Conservation (phyloP, 441 rosid genomes). For the Capsella rubella region DNA sequence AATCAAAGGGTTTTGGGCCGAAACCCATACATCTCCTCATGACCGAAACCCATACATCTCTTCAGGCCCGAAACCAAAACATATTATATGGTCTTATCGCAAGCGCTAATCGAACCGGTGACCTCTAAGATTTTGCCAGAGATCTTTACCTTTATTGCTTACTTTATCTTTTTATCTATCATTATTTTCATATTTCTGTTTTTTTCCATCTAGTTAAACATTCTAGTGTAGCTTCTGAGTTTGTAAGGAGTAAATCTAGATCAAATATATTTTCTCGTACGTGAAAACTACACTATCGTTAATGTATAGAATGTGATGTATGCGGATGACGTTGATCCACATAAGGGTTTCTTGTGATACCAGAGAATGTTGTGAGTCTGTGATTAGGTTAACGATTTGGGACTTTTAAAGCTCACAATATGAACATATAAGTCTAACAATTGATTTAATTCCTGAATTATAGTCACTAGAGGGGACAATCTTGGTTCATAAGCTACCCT, state of each 20-base stretch:
- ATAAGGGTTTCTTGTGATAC: slow-evolving; percentile 49
- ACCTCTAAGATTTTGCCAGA: no score
- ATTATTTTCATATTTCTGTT: no score
- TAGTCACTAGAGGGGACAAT: slow-evolving; percentile 41
- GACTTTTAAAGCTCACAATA: slow-evolving; percentile 45
- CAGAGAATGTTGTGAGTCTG: slow-evolving; percentile 45
- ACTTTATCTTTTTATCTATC: no score
- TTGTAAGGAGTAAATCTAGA: background rate
- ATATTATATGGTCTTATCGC: no score
- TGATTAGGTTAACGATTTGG: slow-evolving; percentile 70
- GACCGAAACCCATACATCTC: no score
- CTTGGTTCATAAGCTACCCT: slow-evolving; percentile 42
- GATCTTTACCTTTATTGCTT: no score
- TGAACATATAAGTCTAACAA: slow-evolving; percentile 13
- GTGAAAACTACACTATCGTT: background rate
- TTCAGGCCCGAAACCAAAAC: no score
- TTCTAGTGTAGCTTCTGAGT: background rate
- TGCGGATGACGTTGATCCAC: slow-evolving; percentile 4
- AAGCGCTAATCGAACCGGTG: no score
- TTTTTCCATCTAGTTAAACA: background rate
- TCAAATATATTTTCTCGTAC: background rate
- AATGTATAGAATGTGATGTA: background rate
- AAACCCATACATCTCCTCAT: no score
- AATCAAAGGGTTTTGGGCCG: no score
- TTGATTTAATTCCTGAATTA: slow-evolving; percentile 3